Conservation (phyloP, 225 moss, liverwort and hornwort species). For the Rhytidiadelphus loreus region DNA sequence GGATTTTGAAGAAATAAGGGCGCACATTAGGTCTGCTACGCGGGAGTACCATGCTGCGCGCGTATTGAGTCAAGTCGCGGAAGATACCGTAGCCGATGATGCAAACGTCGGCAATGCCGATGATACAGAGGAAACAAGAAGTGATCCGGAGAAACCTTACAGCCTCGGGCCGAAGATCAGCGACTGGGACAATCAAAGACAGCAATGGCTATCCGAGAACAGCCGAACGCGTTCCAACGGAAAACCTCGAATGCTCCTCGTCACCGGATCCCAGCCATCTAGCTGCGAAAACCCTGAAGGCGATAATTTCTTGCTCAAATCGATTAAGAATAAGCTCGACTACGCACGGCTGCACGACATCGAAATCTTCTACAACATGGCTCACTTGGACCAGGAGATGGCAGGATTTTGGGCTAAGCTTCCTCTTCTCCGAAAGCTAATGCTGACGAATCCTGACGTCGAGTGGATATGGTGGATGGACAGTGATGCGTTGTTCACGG, state of each 20-base stretch:
- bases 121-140: background rate
- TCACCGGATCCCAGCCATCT: constrained; percentile 44
- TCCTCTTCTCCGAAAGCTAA: constrained; percentile 40
- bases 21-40: constrained; percentile 31
- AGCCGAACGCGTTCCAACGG: background rate
- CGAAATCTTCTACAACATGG: constrained; percentile 50
- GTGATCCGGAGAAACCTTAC: constrained; percentile 16
- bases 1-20: constrained; percentile 34
- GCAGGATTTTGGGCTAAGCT: constrained; percentile 46
- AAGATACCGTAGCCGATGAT: background rate
- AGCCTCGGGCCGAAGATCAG: constrained; percentile 27
- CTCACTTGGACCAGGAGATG: constrained; percentile 50
- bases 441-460: constrained; percentile 37
- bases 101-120: background rate
- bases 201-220: constrained; percentile 18
- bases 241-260: constrained; percentile 21
- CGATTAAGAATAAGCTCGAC: constrained; percentile 39
- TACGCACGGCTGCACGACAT: constrained; percentile 30
- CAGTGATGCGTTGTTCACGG: constrained; percentile 46
- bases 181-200: constrained; percentile 28
- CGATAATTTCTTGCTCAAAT: constrained; percentile 31
- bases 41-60: constrained; percentile 27
- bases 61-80: constrained; percentile 21
- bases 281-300: constrained; percentile 36
- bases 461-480: constrained; percentile 67